Evolutionary conservation across 2,329 filamentous ascomycete species (phyloP).

Genomic region (Fusarium buharicum): DNA sequence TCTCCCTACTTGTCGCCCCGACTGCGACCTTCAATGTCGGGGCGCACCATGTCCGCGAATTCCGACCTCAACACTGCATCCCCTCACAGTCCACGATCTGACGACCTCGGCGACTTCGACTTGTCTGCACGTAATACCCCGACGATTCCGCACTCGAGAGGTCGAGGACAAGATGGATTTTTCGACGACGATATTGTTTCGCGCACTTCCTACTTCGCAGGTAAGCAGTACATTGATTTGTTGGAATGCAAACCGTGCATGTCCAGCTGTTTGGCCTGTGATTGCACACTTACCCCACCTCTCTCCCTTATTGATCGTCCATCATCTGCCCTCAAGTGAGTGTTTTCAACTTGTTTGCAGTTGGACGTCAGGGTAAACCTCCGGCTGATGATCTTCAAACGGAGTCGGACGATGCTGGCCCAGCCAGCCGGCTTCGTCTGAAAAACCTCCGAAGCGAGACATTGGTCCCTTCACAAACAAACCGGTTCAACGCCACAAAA

Average conservation of each 20-base stretch:
- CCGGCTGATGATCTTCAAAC: slow-evolving; percentile 9
- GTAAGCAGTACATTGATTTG: slow-evolving; percentile 21
- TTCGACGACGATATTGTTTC: slow-evolving; percentile 29
- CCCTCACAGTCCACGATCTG: slow-evolving; percentile 45
- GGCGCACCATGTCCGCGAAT: slow-evolving; percentile 59
- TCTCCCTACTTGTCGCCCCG: slow-evolving; percentile 57
- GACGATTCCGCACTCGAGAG: slow-evolving; percentile 23
- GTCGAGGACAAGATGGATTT: slow-evolving; percentile 27
- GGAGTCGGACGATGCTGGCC: slow-evolving; percentile 4
- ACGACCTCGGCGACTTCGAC: slow-evolving; percentile 47
- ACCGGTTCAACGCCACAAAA: slow-evolving; percentile 27
- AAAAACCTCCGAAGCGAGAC: slow-evolving; percentile 35
- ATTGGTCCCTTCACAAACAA: slow-evolving; percentile 17
- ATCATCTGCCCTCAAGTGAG: slow-evolving; percentile 32
- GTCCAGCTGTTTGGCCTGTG: slow-evolving; percentile 18
- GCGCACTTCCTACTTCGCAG: slow-evolving; percentile 25
- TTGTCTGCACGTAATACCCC: slow-evolving; percentile 48
- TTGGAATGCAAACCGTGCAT: slow-evolving; percentile 25
- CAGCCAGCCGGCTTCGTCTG: slow-evolving; percentile 9
- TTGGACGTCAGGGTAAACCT: slow-evolving; percentile 7
- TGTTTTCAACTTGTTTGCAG: slow-evolving; percentile 1
- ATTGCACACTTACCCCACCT: slow-evolving; percentile 10
- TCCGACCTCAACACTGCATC: slow-evolving; percentile 51
- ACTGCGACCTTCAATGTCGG: slow-evolving; percentile 57
- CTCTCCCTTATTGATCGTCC: slow-evolving; percentile 20